Percentiles rank a stretch among this genome's conserved stretches.
Conservation (phyloP, 73 alveolate genomes). For the Paramecium tetraurelia region DNA sequence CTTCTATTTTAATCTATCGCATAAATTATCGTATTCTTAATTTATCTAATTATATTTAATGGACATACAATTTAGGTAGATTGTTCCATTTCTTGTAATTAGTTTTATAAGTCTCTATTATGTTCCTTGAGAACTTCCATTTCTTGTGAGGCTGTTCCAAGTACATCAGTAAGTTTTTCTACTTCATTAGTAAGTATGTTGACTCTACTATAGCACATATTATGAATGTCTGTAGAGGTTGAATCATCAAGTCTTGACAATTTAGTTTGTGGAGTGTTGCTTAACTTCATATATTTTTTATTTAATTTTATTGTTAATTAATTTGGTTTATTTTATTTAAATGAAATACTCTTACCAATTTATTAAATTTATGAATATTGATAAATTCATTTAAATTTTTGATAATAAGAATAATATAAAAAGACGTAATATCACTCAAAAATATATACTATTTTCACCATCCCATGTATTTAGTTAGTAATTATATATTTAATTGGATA, state of each 20-base stretch:
- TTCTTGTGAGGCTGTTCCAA: neutral
- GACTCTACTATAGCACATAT: constrained; percentile 39
- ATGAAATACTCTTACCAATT: neutral
- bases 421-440: neutral
- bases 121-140: neutral
- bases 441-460: neutral
- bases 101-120: neutral
- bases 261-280: neutral
- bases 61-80: neutral
- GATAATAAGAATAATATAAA: neutral
- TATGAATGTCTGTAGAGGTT: constrained; percentile 15
- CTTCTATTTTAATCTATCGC: neutral
- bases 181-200: constrained; percentile 32
- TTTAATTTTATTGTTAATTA: neutral
- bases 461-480: neutral
- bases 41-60: neutral
- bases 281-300: neutral
- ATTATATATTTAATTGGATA: constrained; percentile 2
- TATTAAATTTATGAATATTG: too few relatives aligned
- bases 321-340: neutral
- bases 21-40: neutral
- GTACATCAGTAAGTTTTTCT: constrained; percentile 22
- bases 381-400: neutral
- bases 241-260: neutral
- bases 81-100: neutral